Percentiles rank a stretch among this genome's conserved stretches.
Conservation (phyloP, 164 flowering plant species). For the Aristolochia californica region DNA sequence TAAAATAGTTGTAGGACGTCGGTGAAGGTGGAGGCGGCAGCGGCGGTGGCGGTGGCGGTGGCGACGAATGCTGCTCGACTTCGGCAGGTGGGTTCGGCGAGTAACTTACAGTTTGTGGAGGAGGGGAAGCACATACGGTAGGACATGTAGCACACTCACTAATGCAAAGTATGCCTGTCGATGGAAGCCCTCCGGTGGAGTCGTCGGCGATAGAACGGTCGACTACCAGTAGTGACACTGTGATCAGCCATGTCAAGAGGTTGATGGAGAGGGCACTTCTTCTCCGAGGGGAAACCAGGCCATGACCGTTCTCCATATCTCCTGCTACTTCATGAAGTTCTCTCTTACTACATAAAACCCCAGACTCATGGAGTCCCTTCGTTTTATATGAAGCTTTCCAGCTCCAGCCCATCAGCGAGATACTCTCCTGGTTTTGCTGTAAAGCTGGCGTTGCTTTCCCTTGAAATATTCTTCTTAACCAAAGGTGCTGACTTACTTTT, state of each 20-base stretch:
- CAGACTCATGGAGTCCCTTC: too few species aligned
- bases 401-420: neutral
- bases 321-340: too few species aligned
- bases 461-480: neutral
- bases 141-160: constrained; percentile 57
- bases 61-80: constrained; percentile 4
- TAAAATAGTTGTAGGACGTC: neutral
- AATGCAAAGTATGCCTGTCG: constrained; percentile 36
- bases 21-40: constrained; percentile 4
- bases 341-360: too few species aligned
- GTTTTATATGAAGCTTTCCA: too few species aligned
- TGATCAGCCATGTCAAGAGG: constrained; percentile 7
- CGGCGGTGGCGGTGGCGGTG: constrained; percentile 2
- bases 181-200: constrained; percentile 8
- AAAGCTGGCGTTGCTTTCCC: constrained; percentile 9
- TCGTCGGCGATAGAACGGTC: constrained; percentile 13
- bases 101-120: constrained; percentile 17
- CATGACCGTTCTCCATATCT: too few species aligned
- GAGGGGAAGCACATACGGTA: constrained; percentile 43
- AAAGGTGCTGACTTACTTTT: constrained; percentile 1
- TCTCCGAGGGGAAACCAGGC: too few species aligned
- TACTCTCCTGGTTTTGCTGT: constrained; percentile 11
- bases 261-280: too few species aligned
- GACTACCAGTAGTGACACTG: constrained; percentile 6
- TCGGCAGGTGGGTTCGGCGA: constrained; percentile 13